Base-by-base conservation (phyloP, 129 eudicot genomes). In the Saposhnikovia divaricata region DNA sequence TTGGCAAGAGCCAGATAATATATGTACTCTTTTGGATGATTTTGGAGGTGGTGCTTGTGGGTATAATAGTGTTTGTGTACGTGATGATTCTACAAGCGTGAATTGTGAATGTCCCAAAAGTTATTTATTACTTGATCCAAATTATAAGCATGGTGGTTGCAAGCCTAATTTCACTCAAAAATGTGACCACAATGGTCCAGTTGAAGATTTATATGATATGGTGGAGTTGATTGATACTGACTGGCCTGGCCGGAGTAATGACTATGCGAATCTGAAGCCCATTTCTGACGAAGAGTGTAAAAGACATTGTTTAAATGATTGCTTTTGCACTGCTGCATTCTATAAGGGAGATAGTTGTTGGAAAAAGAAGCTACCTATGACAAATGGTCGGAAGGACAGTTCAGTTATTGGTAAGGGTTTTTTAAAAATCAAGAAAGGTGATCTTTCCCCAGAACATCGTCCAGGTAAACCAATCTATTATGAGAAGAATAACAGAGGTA, bases 371-470 rank as follows among this genome's bases (percentile, higher is more conserved):
- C 66, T 57, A 57, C 66, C 66, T 57, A 19, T 57, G 25, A 5
- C 66, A 57, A 57, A 57, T 57, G 66, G 66, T 27, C 6, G 66
- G 66, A 57, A 57, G 66, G 66, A 16, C 66, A 57, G 66, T 57
- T 18, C 2, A 14, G 19, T n/a, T 18, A 16, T 57, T 19, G 66
- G 66, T 1, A 86, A 70, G 66, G 89, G 83, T 12, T 86, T 86
- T 16, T 45, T 88, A 61, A 90, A 90, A 79, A 25, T 74, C 55
- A 78, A 75, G 77, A 86, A 81, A 80, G 73, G 70, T 44, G 75
- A 77, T 53, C 27, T 16, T 73, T 81, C 80, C 63, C 57, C 76
- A 4, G 68, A 9, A 80, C 46, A 19, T 47, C 77, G 81, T 47
- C 71, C 79, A 43, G 66, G 5, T 57, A 72, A 78, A 4, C 66